These are phyloP conservation scores for Taphrina deformans DNA, from an alignment of 1,139 yeast species.

Conservation along the genomic window DNA sequence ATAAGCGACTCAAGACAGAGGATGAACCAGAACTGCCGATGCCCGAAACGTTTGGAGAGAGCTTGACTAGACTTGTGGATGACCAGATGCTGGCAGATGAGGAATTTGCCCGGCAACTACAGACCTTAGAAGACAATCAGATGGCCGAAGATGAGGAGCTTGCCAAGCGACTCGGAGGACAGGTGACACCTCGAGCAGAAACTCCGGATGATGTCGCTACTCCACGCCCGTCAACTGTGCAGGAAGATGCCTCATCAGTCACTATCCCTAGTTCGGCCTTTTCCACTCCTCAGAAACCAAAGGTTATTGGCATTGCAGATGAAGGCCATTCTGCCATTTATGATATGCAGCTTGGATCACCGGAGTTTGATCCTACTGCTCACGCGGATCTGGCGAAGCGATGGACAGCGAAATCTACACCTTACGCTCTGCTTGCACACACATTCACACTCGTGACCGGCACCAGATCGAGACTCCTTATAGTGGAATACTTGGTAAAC, in stretches of 20 bases:
- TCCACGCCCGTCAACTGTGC: not conserved
- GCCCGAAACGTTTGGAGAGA: not conserved
- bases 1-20: not conserved
- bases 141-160: constrained; percentile 29
- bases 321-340: constrained; percentile 10
- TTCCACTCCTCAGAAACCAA: constrained; percentile 11
- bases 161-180: constrained; percentile 13
- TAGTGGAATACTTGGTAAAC: constrained; percentile 39
- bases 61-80: not conserved
- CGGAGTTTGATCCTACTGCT: constrained; percentile 19
- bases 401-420: constrained; percentile 32
- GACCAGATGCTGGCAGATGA: constrained; percentile 36
- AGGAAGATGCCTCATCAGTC: not conserved
- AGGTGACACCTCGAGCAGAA: not conserved
- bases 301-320: constrained; percentile 4
- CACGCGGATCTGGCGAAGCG: constrained; percentile 15
- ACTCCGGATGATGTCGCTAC: constrained; percentile 5
- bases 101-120: constrained; percentile 38
- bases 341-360: constrained; percentile 15
- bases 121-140: constrained; percentile 35
- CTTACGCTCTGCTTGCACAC: constrained; percentile 38
- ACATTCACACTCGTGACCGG: constrained; percentile 37
- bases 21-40: not conserved
- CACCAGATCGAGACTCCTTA: constrained; percentile 40
- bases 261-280: constrained; percentile 10